These are phyloP conservation scores for Apophysomyces ossiformis DNA, from an alignment of 371 early-diverging fungal species.

Conservation along the genomic window DNA sequence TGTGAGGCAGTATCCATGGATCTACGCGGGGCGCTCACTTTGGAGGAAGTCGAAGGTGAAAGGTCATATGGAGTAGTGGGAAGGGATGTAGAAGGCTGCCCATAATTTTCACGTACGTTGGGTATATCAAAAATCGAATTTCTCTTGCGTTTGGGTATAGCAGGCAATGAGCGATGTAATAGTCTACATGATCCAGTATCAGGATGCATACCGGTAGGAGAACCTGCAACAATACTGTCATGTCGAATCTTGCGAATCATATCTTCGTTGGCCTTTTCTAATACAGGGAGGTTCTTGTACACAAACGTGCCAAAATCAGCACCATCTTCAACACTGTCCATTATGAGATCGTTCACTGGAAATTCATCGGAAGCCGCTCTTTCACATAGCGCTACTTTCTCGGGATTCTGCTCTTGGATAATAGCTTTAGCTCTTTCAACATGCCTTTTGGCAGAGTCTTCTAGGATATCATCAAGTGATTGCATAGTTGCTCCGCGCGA, in stretches of 20 bases:
- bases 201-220: slow-evolving; percentile 12
- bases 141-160: slow-evolving; percentile 17
- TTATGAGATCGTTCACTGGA: neutral
- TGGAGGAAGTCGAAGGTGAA: slow-evolving; percentile 11
- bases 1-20: slow-evolving; percentile 13
- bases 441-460: slow-evolving; percentile 35
- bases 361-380: neutral
- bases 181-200: slow-evolving; percentile 10
- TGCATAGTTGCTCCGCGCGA: slow-evolving; percentile 78
- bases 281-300: slow-evolving; percentile 86
- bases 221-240: slow-evolving; percentile 43
- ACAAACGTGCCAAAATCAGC: slow-evolving; percentile 93
- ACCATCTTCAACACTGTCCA: slow-evolving; percentile 19
- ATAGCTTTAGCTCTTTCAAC: slow-evolving; percentile 49
- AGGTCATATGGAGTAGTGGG: slow-evolving; percentile 5
- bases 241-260: slow-evolving; percentile 69
- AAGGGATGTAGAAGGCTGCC: slow-evolving; percentile 6
- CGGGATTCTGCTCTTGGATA: slow-evolving; percentile 49
- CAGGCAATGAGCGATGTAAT: slow-evolving; percentile 17
- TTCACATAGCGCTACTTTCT: slow-evolving; percentile 21
- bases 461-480: slow-evolving; percentile 33
- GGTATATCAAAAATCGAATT: slow-evolving; percentile 19
- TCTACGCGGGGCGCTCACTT: neutral
- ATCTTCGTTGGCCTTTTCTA: slow-evolving; percentile 91
- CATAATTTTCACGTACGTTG: neutral